Conservation (phyloP, 257 asterid genomes). For the Rauvolfia tetraphylla region DNA sequence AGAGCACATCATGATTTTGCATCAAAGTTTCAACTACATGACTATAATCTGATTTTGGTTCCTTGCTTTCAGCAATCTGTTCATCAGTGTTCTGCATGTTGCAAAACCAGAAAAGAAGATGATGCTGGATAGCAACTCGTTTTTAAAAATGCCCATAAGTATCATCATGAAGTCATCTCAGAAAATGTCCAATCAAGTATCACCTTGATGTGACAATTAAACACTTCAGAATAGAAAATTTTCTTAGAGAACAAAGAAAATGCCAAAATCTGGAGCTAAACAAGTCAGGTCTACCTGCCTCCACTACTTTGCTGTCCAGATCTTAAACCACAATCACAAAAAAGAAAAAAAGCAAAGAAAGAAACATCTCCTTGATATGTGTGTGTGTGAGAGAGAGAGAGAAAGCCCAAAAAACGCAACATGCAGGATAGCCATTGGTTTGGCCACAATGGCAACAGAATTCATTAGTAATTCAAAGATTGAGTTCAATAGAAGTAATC, state of each 20-base stretch:
- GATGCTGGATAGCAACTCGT: background rate
- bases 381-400: background rate
- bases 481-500: background rate
- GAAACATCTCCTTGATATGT: background rate
- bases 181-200: background rate
- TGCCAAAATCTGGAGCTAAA: background rate
- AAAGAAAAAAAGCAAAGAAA: background rate
- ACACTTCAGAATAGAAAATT: background rate
- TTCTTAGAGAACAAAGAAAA: background rate
- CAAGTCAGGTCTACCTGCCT: background rate
- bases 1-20: conserved; percentile 75
- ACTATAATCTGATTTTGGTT: conserved; percentile 41
- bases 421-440: background rate
- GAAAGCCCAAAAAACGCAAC: background rate
- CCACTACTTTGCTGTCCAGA: background rate
- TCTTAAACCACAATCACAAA: background rate
- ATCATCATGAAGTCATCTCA: background rate
- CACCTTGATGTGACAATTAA: background rate
- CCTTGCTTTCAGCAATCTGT: conserved; percentile 33
- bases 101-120: background rate
- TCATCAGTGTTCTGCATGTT: conserved; percentile 32
- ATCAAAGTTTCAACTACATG: conserved; percentile 48
- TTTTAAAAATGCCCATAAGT: no score
- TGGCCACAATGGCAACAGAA: background rate
- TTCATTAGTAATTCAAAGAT: background rate